These are phyloP conservation scores for Hyphopichia wangnamkhiaoensis DNA, from an alignment of 1,139 yeast genomes.

Conservation along the genomic window DNA sequence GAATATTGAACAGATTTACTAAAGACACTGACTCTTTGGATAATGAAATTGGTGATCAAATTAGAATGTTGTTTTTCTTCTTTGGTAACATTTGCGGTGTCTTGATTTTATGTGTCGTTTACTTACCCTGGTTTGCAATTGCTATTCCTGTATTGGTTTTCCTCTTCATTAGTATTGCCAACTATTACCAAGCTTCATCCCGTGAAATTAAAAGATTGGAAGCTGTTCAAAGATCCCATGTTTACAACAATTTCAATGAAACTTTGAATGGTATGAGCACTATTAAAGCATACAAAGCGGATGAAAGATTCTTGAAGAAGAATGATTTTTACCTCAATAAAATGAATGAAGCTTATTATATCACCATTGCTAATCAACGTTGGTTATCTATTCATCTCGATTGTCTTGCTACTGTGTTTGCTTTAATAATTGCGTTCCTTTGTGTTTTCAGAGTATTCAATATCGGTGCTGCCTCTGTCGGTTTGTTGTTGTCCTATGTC, in stretches of 20 bases:
- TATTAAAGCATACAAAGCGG: constrained; percentile 60
- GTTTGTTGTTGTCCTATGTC: constrained; percentile 66
- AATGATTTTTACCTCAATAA: constrained; percentile 54
- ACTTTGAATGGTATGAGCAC: constrained; percentile 70
- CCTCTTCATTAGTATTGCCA: constrained; percentile 38
- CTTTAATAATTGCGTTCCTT: constrained; percentile 54
- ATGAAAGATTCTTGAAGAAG: constrained; percentile 49
- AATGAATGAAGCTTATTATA: constrained; percentile 71
- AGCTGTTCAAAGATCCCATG: constrained; percentile 72
- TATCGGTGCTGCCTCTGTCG: constrained; percentile 66
- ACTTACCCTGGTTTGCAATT: constrained; percentile 68
- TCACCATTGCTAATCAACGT: constrained; percentile 70
- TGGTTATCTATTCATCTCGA: constrained; percentile 75
- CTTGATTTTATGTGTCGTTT: constrained; percentile 65
- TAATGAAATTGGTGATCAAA: constrained; percentile 68
- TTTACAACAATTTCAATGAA: constrained; percentile 77
- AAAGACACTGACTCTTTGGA: constrained; percentile 87
- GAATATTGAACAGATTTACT: constrained; percentile 64
- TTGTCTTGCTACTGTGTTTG: constrained; percentile 46
- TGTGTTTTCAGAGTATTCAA: constrained; percentile 65
- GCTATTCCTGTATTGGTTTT: constrained; percentile 44
- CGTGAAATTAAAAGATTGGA: constrained; percentile 84
- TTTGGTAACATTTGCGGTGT: constrained; percentile 63
- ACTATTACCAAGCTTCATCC: constrained; percentile 65
- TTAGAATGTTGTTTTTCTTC: constrained; percentile 53